Percentiles rank a stretch among this genome's conserved stretches.
Conservation (phyloP, 2,329 filamentous ascomycete genomes). For the Thielaviopsis ethacetica region DNA sequence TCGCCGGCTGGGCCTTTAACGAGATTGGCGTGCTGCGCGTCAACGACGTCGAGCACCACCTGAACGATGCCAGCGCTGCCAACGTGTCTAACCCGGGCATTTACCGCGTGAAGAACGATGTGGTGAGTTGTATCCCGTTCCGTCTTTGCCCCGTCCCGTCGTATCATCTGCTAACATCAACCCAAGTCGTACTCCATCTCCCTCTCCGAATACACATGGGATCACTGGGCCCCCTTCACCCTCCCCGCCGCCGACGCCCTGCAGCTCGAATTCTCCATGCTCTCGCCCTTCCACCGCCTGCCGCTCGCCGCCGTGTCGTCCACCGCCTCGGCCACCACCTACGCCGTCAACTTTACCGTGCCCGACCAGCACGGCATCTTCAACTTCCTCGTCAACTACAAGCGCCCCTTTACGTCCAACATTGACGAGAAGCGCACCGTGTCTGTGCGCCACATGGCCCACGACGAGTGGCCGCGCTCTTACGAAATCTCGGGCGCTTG, state of each 20-base stretch:
- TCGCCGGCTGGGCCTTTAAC: constrained; percentile 93
- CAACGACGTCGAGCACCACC: constrained; percentile 65
- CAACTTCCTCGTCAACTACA: constrained; percentile 96
- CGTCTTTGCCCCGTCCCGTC: too few species aligned
- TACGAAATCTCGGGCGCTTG: constrained; percentile 81
- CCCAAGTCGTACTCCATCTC: constrained; percentile 84
- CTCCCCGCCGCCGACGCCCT: constrained; percentile 54
- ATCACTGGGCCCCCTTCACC: constrained; percentile 59
- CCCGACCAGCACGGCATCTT: constrained; percentile 99
- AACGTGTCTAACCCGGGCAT: constrained; percentile 64
- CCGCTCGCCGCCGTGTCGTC: constrained; percentile 42
- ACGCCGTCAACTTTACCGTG: constrained; percentile 57
- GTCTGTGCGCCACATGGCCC: constrained; percentile 88
- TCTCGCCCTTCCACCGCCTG: constrained; percentile 90
- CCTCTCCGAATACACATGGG: constrained; percentile 66
- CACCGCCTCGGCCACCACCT: constrained; percentile 55
- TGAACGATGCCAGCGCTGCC: constrained; percentile 22
- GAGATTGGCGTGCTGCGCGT: constrained; percentile 81
- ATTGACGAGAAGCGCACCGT: constrained; percentile 91
- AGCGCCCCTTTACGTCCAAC: constrained; percentile 76
- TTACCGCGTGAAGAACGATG: constrained; percentile 92
- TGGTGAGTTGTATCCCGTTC: too few species aligned
- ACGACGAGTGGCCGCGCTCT: constrained; percentile 89
- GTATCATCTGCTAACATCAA: too few species aligned
- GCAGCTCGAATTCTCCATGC: constrained; percentile 97